Base-by-base conservation (phyloP, 169 alveolate genomes). In the Sarcocystis neurona region DNA sequence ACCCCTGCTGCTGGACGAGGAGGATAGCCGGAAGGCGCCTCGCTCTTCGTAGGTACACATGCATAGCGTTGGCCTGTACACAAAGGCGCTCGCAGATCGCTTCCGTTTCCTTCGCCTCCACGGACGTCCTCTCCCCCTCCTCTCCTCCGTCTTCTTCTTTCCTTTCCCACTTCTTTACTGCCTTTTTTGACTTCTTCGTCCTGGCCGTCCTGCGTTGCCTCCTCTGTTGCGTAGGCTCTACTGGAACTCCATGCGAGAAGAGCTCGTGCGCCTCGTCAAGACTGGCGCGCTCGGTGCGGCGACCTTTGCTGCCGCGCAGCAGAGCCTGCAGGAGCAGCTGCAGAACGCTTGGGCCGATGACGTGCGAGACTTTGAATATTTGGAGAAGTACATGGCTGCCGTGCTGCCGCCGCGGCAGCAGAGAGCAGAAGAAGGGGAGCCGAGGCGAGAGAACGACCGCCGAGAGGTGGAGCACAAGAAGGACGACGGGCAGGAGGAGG, bases 231-330 rank as follows among this genome's bases (percentile, higher is more conserved):
- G 15, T n/a, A 63, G 75, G 12, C 32, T 37, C 44, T 63, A 63
- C 41, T 63, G 75, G 75, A 63, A 63, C 75, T 6, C 75, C 27
- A 2, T 63, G 39, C 75, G 75, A 18, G n/a, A 63, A 15, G 75
- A 37, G 43, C 75, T 63, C 44, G 75, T 63, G 75, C 44, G 32
- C 75, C 43, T 63, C 27, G 75, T 63, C 44, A 37, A 63, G 75
- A 63, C 37, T 1, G 75, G 32, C 8, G 75, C 8, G n/a, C 10
- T 63, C 44, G 32, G 27, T 8, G 75, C 43, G 20, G 75, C 39
- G 10, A 37, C 27, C 44, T 63, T 63, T 15, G 75, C 75, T 18
- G 75, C 27, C 20, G 27, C 32, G 46, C 75, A 63, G 75, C 75
- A n/a, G 10, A 41, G 37, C 37, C 75, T 63, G 75, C 75, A 63